A percentile compares a stretch with the other conserved stretches of the same genome.
Conservation (phyloP, 345 rosid genomes). For the Ceriops zippeliana region DNA sequence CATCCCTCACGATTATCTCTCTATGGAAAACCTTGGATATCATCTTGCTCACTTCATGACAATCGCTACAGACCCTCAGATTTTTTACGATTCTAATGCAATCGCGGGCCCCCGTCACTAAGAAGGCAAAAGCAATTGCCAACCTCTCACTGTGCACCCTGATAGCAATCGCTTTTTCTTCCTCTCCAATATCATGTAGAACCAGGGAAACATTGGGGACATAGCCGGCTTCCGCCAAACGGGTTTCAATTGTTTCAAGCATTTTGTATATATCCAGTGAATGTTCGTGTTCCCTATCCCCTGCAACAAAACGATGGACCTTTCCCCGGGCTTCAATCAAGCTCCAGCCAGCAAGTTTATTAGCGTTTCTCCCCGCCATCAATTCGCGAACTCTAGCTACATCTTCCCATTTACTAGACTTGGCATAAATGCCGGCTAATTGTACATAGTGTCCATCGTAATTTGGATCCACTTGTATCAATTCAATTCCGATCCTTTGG, state of each 20-base stretch:
- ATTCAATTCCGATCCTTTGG: slow-evolving; percentile 16
- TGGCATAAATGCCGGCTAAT: slow-evolving; percentile 29
- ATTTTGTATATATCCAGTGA: slow-evolving; percentile 19
- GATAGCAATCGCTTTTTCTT: slow-evolving; percentile 29
- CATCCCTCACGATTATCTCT: slow-evolving; percentile 34
- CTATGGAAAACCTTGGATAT: slow-evolving; percentile 21
- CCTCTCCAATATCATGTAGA: slow-evolving; percentile 32
- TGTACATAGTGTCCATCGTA: slow-evolving; percentile 32
- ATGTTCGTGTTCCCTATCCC: slow-evolving; percentile 20
- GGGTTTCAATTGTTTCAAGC: slow-evolving; percentile 24
- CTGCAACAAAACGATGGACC: slow-evolving; percentile 30
- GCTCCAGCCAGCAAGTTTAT: slow-evolving; percentile 35
- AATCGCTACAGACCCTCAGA: slow-evolving; percentile 28
- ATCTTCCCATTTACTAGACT: slow-evolving; percentile 28
- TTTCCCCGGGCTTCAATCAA: slow-evolving; percentile 23
- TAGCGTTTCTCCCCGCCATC: slow-evolving; percentile 20
- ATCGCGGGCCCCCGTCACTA: slow-evolving; percentile 11
- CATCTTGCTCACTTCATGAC: slow-evolving; percentile 31
- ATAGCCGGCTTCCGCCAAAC: slow-evolving; percentile 29
- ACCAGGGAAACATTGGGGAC: slow-evolving; percentile 19
- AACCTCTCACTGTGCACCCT: slow-evolving; percentile 32
- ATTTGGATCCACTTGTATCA: slow-evolving; percentile 25
- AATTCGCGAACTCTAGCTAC: slow-evolving; percentile 22
- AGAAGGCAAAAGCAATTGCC: slow-evolving; percentile 32
- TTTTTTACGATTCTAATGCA: slow-evolving; percentile 31